Base-by-base conservation (phyloP, 2,329 filamentous ascomycete species). In the Aureobasidium sp. region DNA sequence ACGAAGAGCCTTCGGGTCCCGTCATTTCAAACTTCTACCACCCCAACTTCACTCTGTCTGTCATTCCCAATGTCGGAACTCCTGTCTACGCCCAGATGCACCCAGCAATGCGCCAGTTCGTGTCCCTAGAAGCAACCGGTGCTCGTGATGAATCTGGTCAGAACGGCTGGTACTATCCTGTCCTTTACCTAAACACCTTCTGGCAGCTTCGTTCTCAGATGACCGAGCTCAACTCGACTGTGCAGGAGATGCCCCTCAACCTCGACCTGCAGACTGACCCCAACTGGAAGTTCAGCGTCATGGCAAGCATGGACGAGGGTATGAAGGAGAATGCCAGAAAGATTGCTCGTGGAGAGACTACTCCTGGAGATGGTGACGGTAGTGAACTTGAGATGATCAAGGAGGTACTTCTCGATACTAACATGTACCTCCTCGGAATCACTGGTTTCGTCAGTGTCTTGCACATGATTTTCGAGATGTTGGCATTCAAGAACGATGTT, bases 401-500 rank as follows among this genome's bases (percentile, higher is more conserved):
- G 80, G 89, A 95, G 71, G 89, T 97, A 51, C 82, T 99, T 42
- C 82, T 97, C 41, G 91, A 97, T 77, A 96, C 91, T 32, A 97
- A 97, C 75, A 88, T 90, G 39, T 96, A 91, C 72, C 85, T 99
- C 34, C 85, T 99, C 42, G 87, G 82, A 30, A 87, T 95, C 36
- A 99, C 94, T 0, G 85, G 85, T 30, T 75, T 95, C 9, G 94
- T 96, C 68, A 92, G 86, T 66, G 82, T 99, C 62, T 81, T 94
- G 42, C 94, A 99, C 77, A 91, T 96, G 82, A 80, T 99, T 67
- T 93, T 99, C 66, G 94, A 99, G 76, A 92, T 89, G 71, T 83
- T 99, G 37, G 94, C 94, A 1, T 99, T 99, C 79, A 96, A 96
- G 71, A 96, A 89, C 72, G 94, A 99, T 73, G 96, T 99, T 73